phyloP scores from a whole-genome alignment of 1,284 basidiomycete genomes.

The Cronartium ribicola region DNA sequence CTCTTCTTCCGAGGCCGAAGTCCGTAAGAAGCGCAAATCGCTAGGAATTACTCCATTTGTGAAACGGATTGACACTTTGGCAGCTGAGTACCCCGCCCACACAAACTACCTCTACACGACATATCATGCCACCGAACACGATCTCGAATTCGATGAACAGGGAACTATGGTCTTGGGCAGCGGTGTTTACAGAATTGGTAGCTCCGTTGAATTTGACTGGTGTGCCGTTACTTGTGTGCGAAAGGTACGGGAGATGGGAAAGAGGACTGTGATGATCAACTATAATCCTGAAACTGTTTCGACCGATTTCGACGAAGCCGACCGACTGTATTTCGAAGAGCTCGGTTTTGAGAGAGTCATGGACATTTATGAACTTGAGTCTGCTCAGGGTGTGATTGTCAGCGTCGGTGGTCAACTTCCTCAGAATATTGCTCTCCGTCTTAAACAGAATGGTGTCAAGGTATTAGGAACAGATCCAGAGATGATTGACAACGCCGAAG shows the following conservation, averaged over 20 bases:
- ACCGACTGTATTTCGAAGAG: conserved; percentile 97
- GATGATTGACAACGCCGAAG: conserved; percentile 94
- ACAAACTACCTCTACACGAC: conserved; percentile 99
- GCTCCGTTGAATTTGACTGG: conserved; percentile 99
- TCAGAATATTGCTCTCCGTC: conserved; percentile 94
- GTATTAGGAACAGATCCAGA: conserved; percentile 94
- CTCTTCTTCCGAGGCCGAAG: conserved; percentile 65
- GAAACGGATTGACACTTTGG: conserved; percentile 98
- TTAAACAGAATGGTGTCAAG: conserved; percentile 84
- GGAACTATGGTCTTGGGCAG: conserved; percentile 99
- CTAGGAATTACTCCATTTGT: conserved; percentile 90
- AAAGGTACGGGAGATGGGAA: conserved; percentile 82
- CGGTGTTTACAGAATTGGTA: conserved; percentile 97
- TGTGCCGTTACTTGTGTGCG: conserved; percentile 97
- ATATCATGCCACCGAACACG: conserved; percentile 94
- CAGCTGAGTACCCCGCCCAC: conserved; percentile 96
- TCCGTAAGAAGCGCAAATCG: conserved; percentile 80
- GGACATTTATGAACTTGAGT: conserved; percentile 98
- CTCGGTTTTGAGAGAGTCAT: conserved; percentile 96
- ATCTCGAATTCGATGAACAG: conserved; percentile 91
- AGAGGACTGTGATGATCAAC: conserved; percentile 98
- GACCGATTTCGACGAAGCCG: conserved; percentile 98
- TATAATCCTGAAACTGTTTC: conserved; percentile 99
- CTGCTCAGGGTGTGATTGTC: conserved; percentile 86
- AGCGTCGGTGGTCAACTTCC: conserved; percentile 96